phyloP scores from a whole-genome alignment of 140 eudicot species.

The Erigeron philadelphicus region DNA sequence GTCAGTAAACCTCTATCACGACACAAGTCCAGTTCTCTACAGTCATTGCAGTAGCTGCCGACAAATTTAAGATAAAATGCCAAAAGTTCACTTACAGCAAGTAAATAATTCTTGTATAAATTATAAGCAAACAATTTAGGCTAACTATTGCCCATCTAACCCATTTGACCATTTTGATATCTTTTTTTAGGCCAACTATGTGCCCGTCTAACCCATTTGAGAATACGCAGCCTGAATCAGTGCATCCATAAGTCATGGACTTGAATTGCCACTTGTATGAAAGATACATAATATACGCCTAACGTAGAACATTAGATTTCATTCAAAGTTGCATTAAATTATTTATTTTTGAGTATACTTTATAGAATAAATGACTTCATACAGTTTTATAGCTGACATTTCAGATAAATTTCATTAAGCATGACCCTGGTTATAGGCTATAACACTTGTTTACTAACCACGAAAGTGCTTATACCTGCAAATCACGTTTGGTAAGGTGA shows the following conservation, averaged over 20 bases:
- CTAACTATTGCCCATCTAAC: no score
- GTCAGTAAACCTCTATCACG: slow-evolving; percentile 55
- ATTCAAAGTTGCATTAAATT: no score
- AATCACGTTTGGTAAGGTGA: slow-evolving; percentile 78
- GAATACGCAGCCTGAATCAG: no score
- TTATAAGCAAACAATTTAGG: background rate
- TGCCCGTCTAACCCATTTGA: no score
- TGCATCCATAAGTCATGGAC: no score
- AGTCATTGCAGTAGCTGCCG: slow-evolving; percentile 86
- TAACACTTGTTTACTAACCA: background rate
- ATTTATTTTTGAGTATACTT: background rate
- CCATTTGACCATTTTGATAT: no score
- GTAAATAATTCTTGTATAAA: background rate
- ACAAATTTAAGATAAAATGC: background rate
- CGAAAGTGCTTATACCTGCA: slow-evolving; percentile 57
- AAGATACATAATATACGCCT: no score
- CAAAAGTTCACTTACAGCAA: background rate
- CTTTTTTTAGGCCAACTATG: no score
- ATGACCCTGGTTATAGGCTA: background rate
- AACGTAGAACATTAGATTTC: no score
- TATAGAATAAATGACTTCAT: background rate
- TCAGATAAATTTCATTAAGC: background rate
- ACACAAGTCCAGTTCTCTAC: slow-evolving; percentile 84
- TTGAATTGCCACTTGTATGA: no score
- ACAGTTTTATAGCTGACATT: background rate